phyloP scores from a whole-genome alignment of 1,284 basidiomycete genomes.

The Irpex rosettiformis region DNA sequence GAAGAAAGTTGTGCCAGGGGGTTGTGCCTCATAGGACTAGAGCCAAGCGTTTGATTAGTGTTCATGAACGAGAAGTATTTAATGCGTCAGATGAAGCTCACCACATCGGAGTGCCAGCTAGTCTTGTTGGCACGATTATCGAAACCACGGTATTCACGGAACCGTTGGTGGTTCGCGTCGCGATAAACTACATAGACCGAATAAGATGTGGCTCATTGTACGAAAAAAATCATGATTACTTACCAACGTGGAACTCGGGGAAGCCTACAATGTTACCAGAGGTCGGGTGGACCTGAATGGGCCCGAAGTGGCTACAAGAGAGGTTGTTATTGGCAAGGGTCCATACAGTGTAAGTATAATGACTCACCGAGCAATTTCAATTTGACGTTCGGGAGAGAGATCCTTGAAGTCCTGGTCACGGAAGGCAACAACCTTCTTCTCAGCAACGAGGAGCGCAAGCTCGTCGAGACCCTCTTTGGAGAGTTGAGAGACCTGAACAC shows the following conservation, averaged over 20 bases:
- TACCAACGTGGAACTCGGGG: conserved; percentile 51
- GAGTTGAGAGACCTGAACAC: conserved; percentile 56
- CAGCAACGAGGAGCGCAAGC: conserved; percentile 56
- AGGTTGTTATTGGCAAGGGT: neutral
- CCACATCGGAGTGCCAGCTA: conserved; percentile 45
- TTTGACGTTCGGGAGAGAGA: conserved; percentile 44
- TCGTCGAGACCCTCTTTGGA: conserved; percentile 54
- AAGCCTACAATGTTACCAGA: conserved; percentile 45
- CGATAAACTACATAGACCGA: conserved; percentile 35
- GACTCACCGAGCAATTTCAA: conserved; percentile 36
- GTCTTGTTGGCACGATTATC: conserved; percentile 28
- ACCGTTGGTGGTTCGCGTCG: conserved; percentile 29
- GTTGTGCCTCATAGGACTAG: conserved; percentile 60
- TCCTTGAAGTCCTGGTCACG: conserved; percentile 60
- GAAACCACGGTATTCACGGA: conserved; percentile 29
- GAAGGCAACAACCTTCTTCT: conserved; percentile 56
- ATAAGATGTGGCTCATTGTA: neutral
- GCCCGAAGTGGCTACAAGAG: conserved; percentile 44
- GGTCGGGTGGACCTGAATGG: conserved; percentile 57
- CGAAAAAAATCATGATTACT: conserved; percentile 13
- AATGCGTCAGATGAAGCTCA: conserved; percentile 20
- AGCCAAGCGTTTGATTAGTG: neutral
- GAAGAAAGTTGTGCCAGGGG: conserved; percentile 59
- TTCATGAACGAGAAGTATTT: neutral
- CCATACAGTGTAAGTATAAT: neutral